Conservation (phyloP, 768 basidiomycete genomes). For the Macrocybe gigantea region DNA sequence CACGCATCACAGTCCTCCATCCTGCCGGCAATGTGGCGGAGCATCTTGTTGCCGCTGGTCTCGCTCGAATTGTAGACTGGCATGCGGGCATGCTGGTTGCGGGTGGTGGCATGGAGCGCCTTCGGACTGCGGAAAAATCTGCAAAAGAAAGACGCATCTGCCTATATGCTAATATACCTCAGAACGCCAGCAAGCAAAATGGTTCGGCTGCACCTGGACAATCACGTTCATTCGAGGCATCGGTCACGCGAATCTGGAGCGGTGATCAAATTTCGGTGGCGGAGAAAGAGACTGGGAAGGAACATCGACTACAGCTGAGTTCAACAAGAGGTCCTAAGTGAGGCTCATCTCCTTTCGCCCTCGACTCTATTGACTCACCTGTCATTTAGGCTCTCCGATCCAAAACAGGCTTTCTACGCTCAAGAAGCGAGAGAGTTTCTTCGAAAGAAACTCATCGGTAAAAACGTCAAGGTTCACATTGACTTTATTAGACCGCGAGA, state of each 20-base stretch:
- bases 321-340: constrained; percentile 85
- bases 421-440: constrained; percentile 92
- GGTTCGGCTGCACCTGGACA: constrained; percentile 37
- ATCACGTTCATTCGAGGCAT: constrained; percentile 65
- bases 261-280: constrained; percentile 85
- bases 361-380: neutral
- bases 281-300: constrained; percentile 66
- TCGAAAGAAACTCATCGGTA: constrained; percentile 88
- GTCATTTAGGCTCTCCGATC: constrained; percentile 63
- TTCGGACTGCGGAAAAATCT: constrained; percentile 75
- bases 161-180: constrained; percentile 58
- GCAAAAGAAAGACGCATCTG: constrained; percentile 72
- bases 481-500: constrained; percentile 91
- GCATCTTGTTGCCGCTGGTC: constrained; percentile 73
- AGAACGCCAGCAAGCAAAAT: constrained; percentile 41
- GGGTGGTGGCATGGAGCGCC: constrained; percentile 79
- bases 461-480: constrained; percentile 72
- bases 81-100: constrained; percentile 92
- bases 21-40: constrained; percentile 95
- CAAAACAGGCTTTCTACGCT: constrained; percentile 82
- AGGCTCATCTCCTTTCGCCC: constrained; percentile 4
- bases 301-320: constrained; percentile 81
- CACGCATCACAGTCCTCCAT: constrained; percentile 56
- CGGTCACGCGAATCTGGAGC: constrained; percentile 85
- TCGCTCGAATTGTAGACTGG: constrained; percentile 95